Percentiles rank a stretch among this genome's conserved stretches.
Conservation (phyloP, 169 alveolate species). For the Cryptosporidium bovis region DNA sequence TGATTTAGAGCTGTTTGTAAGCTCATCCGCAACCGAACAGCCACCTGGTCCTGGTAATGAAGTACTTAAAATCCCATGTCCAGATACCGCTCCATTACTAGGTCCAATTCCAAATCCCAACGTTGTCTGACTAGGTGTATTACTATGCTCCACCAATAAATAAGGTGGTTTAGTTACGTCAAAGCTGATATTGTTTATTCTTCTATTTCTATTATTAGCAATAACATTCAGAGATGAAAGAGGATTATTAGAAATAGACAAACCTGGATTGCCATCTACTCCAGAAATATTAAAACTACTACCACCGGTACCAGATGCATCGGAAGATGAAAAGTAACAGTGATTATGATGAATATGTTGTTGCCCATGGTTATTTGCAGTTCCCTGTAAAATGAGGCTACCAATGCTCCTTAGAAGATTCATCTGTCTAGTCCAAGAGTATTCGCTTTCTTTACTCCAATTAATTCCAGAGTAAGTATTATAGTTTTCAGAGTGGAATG, state of each 20-base stretch:
- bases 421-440: conserved; percentile 48
- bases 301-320: background rate
- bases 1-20: background rate
- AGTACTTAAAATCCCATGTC: background rate
- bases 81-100: no score
- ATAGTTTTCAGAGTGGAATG: background rate
- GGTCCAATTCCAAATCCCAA: no score
- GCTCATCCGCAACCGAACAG: background rate
- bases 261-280: background rate
- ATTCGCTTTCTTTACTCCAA: conserved; percentile 16
- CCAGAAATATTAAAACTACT: background rate
- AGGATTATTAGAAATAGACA: no score
- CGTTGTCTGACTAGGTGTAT: no score
- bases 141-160: no score
- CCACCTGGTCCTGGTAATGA: background rate
- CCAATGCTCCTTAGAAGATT: conserved; percentile 20
- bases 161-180: no score
- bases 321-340: background rate
- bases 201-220: no score
- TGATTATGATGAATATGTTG: background rate
- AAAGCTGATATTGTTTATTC: no score
- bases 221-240: no score
- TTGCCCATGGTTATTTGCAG: no score
- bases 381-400: background rate
- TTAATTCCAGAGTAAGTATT: background rate